Base-by-base conservation (phyloP, 768 basidiomycete genomes). In the Tricholoma matsutake region DNA sequence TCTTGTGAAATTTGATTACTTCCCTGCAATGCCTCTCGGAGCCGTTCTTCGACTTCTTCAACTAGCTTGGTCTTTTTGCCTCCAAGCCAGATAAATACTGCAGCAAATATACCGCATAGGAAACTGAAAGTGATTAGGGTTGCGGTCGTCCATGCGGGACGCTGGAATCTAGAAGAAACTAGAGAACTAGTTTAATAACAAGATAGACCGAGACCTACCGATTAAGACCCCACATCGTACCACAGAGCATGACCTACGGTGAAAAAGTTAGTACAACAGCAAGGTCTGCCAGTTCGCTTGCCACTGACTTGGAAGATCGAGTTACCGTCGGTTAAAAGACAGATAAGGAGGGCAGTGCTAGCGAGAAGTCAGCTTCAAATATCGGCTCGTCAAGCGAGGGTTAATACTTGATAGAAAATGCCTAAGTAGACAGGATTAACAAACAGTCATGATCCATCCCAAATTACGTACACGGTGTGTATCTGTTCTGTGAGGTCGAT, bases 221-320 rank as follows among this genome's bases (percentile, higher is more conserved):
- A 66, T 92, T 84, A 67, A 93, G 67, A 7, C 86, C 81, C 92
- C 92, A 94, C 91, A 93, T 92, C 49, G 81, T 84, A 9, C 83
- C 87, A 66, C 91, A 90, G 6, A 92, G 75, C 18, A 88, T 79
- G 52, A 83, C 78, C 83, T 88, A 18, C 16, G 61, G 2, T 55
- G 32, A 34, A 29, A 32, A 52, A 55, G 56, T 32, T 32, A 32
- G 29, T 31, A n/a, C 4, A 31, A 52, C 11, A 55, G 60, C 53
- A 59, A 13, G 16, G 31, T 6, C 13, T 43, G 20, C 16, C 58
- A 14, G 32, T 6, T 25, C 18, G 25, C 35, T 18, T n/a, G 34
- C 57, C 47, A 61, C 67, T 64, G 55, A 85, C 87, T 75, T 94
- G 93, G 71, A 94, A 94, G 61, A 91, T 71, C 0, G 91, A 92